These are phyloP conservation scores for Pythium vanterpoolii DNA, from an alignment of 352 stramenopile species.

Conservation along the genomic window DNA sequence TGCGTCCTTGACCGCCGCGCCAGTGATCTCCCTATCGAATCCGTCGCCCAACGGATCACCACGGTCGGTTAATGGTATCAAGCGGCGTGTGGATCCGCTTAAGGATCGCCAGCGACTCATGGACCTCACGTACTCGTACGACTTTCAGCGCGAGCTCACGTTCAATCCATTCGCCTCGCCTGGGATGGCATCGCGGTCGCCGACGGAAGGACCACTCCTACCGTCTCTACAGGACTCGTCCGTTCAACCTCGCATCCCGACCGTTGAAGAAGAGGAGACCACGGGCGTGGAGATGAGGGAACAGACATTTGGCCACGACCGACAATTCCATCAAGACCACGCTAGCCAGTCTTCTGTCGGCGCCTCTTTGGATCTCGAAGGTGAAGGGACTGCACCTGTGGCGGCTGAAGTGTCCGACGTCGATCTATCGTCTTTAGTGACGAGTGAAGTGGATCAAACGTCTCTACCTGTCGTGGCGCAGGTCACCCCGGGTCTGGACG, in stretches of 20 bases:
- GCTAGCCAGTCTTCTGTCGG: background rate
- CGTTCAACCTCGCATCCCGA: background rate
- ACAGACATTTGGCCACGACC: constrained; percentile 6
- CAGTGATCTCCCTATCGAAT: background rate
- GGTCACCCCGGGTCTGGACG: background rate
- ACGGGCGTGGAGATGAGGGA: background rate
- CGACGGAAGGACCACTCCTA: background rate
- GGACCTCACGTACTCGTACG: constrained; percentile 65
- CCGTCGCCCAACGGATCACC: constrained; percentile 7
- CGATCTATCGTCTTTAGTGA: background rate
- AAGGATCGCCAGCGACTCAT: constrained; percentile 36
- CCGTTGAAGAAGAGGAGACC: constrained; percentile 15
- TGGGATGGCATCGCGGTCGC: background rate
- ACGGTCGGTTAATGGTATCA: constrained; percentile 13
- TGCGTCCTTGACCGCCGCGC: constrained; percentile 3
- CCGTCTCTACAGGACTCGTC: constrained; percentile 1
- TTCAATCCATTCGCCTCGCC: constrained; percentile 55
- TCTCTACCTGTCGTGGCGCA: background rate
- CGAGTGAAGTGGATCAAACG: background rate
- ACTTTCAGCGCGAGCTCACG: constrained; percentile 50
- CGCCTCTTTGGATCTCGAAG: background rate
- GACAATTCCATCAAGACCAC: background rate
- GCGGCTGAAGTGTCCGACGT: background rate
- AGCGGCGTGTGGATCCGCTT: constrained; percentile 12
- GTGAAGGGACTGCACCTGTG: background rate